phyloP scores from a whole-genome alignment of 2,329 filamentous ascomycete species.

The Penicillium sp. region DNA sequence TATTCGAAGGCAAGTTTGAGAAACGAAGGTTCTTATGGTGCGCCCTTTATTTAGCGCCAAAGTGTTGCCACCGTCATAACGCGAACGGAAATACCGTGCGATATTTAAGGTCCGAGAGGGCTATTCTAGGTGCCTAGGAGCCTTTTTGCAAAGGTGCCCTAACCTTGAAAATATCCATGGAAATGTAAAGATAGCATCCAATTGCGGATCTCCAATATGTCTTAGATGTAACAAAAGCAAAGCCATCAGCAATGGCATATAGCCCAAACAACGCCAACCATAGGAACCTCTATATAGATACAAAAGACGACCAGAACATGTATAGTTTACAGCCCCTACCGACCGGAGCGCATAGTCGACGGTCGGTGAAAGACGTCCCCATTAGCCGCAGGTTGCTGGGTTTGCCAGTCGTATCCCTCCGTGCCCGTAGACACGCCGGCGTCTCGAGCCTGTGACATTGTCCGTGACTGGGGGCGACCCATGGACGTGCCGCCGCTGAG shows the following conservation, averaged over 20 bases:
- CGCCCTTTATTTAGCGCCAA: no score
- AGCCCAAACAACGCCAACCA: slow-evolving; percentile 6
- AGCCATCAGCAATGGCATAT: not conserved
- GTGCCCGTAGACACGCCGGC: slow-evolving; percentile 22
- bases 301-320: slow-evolving; percentile 1
- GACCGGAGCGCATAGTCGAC: slow-evolving; percentile 26
- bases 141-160: no score
- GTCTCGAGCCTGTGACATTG: slow-evolving; percentile 23
- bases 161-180: no score
- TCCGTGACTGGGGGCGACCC: slow-evolving; percentile 21
- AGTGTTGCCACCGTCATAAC: no score
- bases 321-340: slow-evolving; percentile 5
- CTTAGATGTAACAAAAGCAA: not conserved
- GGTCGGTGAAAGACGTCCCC: slow-evolving; percentile 28
- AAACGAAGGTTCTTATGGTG: no score
- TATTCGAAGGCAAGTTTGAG: no score
- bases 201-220: slow-evolving; percentile 1
- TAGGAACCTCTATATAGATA: slow-evolving; percentile 7
- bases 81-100: no score
- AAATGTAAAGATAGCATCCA: not conserved
- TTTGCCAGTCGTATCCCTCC: slow-evolving; percentile 25
- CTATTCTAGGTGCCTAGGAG: no score
- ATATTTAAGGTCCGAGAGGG: no score
- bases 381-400: slow-evolving; percentile 11
- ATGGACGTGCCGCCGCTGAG: slow-evolving; percentile 29